Base-by-base conservation (phyloP, 306 rosid species). In the Ceratonia siliqua region DNA sequence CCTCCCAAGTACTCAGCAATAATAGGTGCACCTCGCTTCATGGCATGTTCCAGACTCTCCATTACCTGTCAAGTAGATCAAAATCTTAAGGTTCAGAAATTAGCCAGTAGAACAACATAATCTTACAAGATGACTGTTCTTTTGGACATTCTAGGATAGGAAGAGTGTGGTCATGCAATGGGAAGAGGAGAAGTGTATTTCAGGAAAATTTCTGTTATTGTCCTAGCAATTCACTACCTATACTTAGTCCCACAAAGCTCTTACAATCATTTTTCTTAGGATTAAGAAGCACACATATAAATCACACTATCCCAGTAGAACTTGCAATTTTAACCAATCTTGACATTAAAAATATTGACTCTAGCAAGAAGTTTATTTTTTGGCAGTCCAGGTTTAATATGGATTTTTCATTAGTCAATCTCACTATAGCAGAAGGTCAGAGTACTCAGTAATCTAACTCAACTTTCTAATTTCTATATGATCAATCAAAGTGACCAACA, bases 1-100 rank as follows among this genome's bases (percentile, higher is more conserved):
- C 97, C 99, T 66, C 99, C 99, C 87, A 94, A 79, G 81, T 94
- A 94, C 74, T 94, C 99, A 0, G 97, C 97, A 82, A 94, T 58
- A 67, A 94, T 92, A 54, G 96, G 90, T 2, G 93, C 99, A 9
- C 97, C 99, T 80, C 99, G 87, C 81, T 85, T 94, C 90, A 86
- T 87, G 39, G 99, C 99, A 78, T 92, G 95, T 68, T 94, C 99
- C 77, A 94, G 84, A 83, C 99, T 94, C 92, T 94, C 99, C 96
- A 94, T 66, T 30, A 94, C 90, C 99, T 94, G 70, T 65, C 69
- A 78, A 71, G 24, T 72, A 8, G 6, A 77, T 49, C 41, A 15
- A 12, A 50, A 33, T 6, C 65, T 20, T 41, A 53, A 52, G 52
- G 68, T 81, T 61, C 27, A 39, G 8, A 50, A 68, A 50, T n/a